phyloP scores from a whole-genome alignment of 2,329 filamentous ascomycete species.

The Cladosporium sphaerospermum region DNA sequence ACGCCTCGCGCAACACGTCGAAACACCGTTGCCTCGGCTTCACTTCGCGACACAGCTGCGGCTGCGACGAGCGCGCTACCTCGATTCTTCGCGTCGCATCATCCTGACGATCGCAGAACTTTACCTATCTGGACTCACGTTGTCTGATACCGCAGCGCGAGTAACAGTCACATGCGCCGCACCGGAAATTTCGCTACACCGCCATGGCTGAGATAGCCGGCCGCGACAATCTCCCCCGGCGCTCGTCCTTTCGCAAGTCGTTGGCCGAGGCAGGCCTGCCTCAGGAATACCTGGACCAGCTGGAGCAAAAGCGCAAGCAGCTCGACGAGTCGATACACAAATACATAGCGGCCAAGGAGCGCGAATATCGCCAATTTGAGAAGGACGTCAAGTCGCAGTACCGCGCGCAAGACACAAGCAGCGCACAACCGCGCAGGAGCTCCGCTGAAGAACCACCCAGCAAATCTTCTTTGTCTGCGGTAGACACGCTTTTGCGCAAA shows the following conservation, averaged over 20 bases:
- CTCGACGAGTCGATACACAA: constrained; percentile 34
- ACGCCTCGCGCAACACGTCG: too few relatives aligned
- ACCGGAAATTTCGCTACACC: constrained; percentile 1
- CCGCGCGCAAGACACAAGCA: constrained; percentile 7
- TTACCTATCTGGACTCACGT: too few relatives aligned
- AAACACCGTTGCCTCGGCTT: too few relatives aligned
- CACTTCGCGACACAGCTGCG: too few relatives aligned
- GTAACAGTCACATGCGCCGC: constrained; percentile 2
- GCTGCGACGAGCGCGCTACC: too few relatives aligned
- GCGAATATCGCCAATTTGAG: constrained; percentile 32
- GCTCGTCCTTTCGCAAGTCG: constrained; percentile 18
- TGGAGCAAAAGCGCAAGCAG: constrained; percentile 32
- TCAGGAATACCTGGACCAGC: constrained; percentile 25
- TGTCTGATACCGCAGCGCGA: neutral
- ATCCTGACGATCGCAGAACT: neutral
- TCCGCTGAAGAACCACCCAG: constrained; percentile 9
- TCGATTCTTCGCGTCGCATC: neutral
- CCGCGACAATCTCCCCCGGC: constrained; percentile 12
- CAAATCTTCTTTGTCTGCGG: constrained; percentile 16
- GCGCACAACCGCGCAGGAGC: constrained; percentile 8
- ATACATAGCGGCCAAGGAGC: constrained; percentile 33
- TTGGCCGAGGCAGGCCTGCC: constrained; percentile 21
- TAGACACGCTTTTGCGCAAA: constrained; percentile 20
- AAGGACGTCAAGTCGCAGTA: constrained; percentile 23
- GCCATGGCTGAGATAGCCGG: constrained; percentile 9